Percentiles rank a stretch among this genome's conserved stretches.
Conservation (phyloP, 495 filamentous ascomycete genomes). For the Aspergillus cavernicola region DNA sequence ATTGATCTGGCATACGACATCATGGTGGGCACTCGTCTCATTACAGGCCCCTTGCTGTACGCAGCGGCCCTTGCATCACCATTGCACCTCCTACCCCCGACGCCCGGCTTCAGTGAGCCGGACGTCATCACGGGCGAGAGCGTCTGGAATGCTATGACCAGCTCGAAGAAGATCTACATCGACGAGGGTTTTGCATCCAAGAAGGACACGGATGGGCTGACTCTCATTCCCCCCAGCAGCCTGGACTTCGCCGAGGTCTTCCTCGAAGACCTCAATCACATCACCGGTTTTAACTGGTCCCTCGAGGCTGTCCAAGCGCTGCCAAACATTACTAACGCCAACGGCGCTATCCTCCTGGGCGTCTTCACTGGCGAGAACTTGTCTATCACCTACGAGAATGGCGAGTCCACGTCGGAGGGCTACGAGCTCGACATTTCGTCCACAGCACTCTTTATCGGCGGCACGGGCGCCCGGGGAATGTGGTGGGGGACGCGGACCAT, state of each 20-base stretch:
- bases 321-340: background rate
- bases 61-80: background rate
- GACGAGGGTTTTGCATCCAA: slow-evolving; percentile 16
- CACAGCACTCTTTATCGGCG: slow-evolving; percentile 33
- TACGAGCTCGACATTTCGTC: slow-evolving; percentile 37
- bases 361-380: slow-evolving; percentile 3
- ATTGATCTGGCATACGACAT: too few relatives aligned
- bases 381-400: slow-evolving; percentile 43
- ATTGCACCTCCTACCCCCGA: background rate
- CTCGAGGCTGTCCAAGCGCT: background rate
- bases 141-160: background rate
- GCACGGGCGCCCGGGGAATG: slow-evolving; percentile 49
- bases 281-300: slow-evolving; percentile 20
- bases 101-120: background rate
- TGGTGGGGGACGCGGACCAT: slow-evolving; percentile 56
- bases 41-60: too few relatives aligned
- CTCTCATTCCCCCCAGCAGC: slow-evolving; percentile 50
- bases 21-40: too few relatives aligned
- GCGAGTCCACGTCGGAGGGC: slow-evolving; percentile 42
- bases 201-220: slow-evolving; percentile 38
- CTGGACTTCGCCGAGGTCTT: slow-evolving; percentile 47
- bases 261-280: slow-evolving; percentile 37
- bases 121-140: background rate
- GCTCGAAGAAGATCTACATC: slow-evolving; percentile 22
- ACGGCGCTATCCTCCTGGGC: slow-evolving; percentile 1